Evolutionary conservation across 768 basidiomycete species (phyloP), one percentile per base, ranked within the genome.

Genomic region (Exsudoporus frostii): DNA sequence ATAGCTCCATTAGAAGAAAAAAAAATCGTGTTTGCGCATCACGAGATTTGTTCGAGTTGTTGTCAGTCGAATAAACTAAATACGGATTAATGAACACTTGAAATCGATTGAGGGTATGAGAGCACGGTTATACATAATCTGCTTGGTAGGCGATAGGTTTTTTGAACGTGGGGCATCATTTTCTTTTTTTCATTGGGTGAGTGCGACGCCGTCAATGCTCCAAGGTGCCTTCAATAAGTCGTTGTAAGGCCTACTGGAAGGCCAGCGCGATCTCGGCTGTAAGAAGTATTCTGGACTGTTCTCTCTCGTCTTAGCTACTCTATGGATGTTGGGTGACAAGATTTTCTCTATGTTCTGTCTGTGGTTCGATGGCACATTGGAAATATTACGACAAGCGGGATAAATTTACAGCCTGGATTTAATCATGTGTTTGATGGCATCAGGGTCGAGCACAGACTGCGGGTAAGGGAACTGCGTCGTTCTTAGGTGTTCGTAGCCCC

Each of bases 361-460:
- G n/a, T n/a, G n/a, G n/a, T n/a, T n/a, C n/a, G n/a, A n/a, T n/a
- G n/a, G n/a, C n/a, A n/a, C n/a, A n/a, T n/a, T n/a, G n/a, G n/a
- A n/a, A n/a, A n/a, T n/a, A n/a, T n/a, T 20, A 46, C 20, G 10
- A 48, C 20, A 45, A 9, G 14, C 1, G 5, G 17, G 22, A 14
- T 6, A 20, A 52, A 22, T 24, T 24, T 57, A 76, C 46, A 76
- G 33, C 24, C 62, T 65, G 0, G 81, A 70, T 58, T 81, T 83
- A 57, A 86, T 79, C 71, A 82, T 66, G 42, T 74, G 62, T 52
- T 69, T 67, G 25, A 84, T 60, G 27, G 77, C 76, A 27, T 71
- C 67, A 22, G 86, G 85, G 62, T 89, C 80, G 17, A 90, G 73
- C 17, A 89, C 79, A 3, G 77, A 57, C 55, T 80, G 70, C 2